Evolutionary conservation across 1,284 basidiomycete genomes (phyloP), one percentile per base, ranked within the genome.

Genomic region (Cutaneotrichosporon arboriforme): DNA sequence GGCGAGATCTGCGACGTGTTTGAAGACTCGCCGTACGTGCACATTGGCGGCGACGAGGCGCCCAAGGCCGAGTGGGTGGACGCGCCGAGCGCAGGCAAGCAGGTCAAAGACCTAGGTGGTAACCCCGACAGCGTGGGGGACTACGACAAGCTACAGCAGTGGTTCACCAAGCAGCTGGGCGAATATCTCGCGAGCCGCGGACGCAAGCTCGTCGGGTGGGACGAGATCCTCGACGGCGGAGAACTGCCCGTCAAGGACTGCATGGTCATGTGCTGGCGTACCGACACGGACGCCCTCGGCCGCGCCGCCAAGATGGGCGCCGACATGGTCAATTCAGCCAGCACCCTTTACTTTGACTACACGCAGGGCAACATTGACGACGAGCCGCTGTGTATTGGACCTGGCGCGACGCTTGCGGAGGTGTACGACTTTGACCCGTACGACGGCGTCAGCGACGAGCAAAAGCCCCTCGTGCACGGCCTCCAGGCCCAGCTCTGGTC

Each of bases 151-250:
- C 58, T 60, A 9, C 58, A 60, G 43, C 31, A 41, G 3, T 46
- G 44, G 46, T 60, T 60, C 18, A 60, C 58, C 5, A 1, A 14
- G 4, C 22, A 60, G 49, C 38, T 60, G 13, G 58, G 40, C 10
- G 26, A n/a, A 3, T 57, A 49, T 41, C 52, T 60, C 20, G 23
- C 36, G 8, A 31, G 41, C 5, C 44, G 44, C 1, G 58, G 58
- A 3, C 46, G 55, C 26, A 51, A 48, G 49, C 51, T 60, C 0
- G n/a, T 57, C 4, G 58, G 58, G 3, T 60, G 58, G 58, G 58
- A 60, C 55, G 58, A 60, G 52, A 54, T 60, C 22, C 40, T 60
- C 38, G 58, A 60, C 52, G 58, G 55, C 38, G 58, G 58, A 26
- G 45, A 43, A 15, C 56, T 52, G 22, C 45, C 35, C 20, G 48